Base-by-base conservation (phyloP, 768 basidiomycete species). In the Pulveroboletus sp. region DNA sequence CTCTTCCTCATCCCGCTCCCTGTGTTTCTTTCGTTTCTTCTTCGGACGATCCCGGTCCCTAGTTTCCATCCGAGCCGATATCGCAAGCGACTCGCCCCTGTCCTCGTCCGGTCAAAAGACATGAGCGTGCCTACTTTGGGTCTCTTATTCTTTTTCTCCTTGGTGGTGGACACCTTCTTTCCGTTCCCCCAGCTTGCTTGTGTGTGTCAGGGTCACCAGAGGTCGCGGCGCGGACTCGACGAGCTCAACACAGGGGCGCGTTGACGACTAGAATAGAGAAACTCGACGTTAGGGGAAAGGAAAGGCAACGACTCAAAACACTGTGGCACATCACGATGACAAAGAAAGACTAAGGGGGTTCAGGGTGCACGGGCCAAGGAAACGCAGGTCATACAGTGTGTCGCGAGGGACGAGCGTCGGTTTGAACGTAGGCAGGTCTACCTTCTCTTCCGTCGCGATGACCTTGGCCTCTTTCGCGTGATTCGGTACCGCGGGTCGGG, bases 71-170 rank as follows among this genome's bases (percentile, higher is more conserved):
- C 37, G 63, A 4, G 62, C 60, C 8, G 55, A 53, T 51, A 61
- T 55, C 32, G 64, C 59, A n/a, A 65, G 59, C 6, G 65, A 70
- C 20, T 70, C 75, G 20, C 63, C 74, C 0, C 75, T 78, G 19
- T 76, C 84, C 35, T 83, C 86, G 60, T 88, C 90, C 50, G 87
- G 48, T 82, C 83, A 62, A 94, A 93, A 7, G 88, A 89, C 29
- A 93, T 77, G 8, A 89, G 72, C 5, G 77, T n/a, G n/a, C n/a
- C 61, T 3, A 46, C 63, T 49, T 76, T 76, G 51, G 71, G 58
- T 57, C 80, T 77, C 61, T 82, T 77, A 52, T 67, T 68, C 51
- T 72, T 72, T 45, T 76, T 73, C 46, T 78, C 73, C 61, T 79
- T 82, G 32, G n/a, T n/a, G n/a, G 69, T 65, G 45, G 65, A 65